Base-by-base conservation (phyloP, 2,329 filamentous ascomycete genomes). In the Phyllosticta paracitricarpa region DNA sequence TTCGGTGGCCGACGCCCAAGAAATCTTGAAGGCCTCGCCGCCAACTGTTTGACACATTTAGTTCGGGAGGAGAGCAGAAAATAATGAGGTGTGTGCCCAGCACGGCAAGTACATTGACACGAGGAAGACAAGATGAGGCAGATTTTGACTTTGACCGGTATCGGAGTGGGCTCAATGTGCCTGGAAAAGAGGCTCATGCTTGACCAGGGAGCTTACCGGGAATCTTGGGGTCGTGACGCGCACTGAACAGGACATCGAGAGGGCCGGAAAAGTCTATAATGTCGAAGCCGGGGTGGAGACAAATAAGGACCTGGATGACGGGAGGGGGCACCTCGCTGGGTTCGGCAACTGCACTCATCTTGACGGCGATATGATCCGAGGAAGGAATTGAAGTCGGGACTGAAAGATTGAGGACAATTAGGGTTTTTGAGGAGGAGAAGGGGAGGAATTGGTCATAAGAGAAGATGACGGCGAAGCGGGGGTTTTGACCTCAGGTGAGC, bases 241-340 rank as follows among this genome's bases (percentile, higher is more conserved):
- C 81, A 64, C 76, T 73, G 69, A 72, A 77, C 65, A 86, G 76
- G 68, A 84, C 79, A 73, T 85, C 82, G 58, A 85, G 76, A 58
- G 83, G 82, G 57, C 82, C 83, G 66, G 78, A 75, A 66, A 83
- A 79, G 72, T 84, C 81, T 64, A 84, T 73, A 55, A 80, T 78
- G 72, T 83, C 81, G 74, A 84, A 82, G 67, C 76, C 77, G 63
- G 78, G 74, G 71, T 82, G 80, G 67, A 84, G 76, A 69, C 80
- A 76, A 71, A 85, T 80, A 73, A 85, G 80, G 70, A 85, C 83
- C 76, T 84, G 81, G 78, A 85, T 79, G 51, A 74, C 72, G 68
- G 76, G 73, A 62, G 69, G 67, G 30, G 64, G 62, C 58, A 66
- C 68, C 65, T 73, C 74, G 58, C 68, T 69, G 64, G 70, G 70